A percentile compares a stretch with the other conserved stretches of the same genome.
phyloP scores from a whole-genome alignment of 495 filamentous ascomycete genomes.

The Sabuloglossum arenarium region DNA sequence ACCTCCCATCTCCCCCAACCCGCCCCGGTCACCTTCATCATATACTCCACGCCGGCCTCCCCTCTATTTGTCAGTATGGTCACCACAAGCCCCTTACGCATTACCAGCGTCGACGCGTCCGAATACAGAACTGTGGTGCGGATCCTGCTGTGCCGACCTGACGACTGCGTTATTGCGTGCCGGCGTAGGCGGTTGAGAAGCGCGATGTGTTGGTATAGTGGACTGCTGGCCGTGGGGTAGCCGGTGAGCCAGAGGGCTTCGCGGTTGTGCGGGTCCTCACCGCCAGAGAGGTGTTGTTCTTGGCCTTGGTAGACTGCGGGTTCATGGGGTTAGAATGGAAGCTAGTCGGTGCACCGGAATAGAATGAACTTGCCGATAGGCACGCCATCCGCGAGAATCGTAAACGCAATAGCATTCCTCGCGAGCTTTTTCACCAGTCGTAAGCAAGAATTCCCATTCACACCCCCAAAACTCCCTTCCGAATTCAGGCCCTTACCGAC shows the following conservation, averaged over 20 bases:
- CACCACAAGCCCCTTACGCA: constrained; percentile 49
- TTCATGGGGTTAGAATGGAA: neutral
- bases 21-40: neutral
- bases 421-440: constrained; percentile 19
- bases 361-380: constrained; percentile 24
- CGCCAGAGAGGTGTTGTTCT: constrained; percentile 47
- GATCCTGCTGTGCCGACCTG: constrained; percentile 26
- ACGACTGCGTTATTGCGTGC: constrained; percentile 26
- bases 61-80: constrained; percentile 41
- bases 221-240: constrained; percentile 31
- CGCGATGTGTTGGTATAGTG: constrained; percentile 39
- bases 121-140: constrained; percentile 33
- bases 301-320: constrained; percentile 38
- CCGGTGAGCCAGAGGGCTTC: constrained; percentile 53
- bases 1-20: neutral
- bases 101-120: constrained; percentile 33
- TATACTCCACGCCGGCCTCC: constrained; percentile 14
- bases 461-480: no score
- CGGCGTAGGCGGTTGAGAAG: constrained; percentile 38
- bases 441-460: no score
- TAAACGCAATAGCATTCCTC: constrained; percentile 51
- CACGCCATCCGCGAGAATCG: constrained; percentile 47
- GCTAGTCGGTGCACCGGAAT: constrained; percentile 9
- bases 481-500: constrained; percentile 13
- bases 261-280: constrained; percentile 39